Conservation (phyloP, 1,139 yeast species). For the Geotrichum siamense region DNA sequence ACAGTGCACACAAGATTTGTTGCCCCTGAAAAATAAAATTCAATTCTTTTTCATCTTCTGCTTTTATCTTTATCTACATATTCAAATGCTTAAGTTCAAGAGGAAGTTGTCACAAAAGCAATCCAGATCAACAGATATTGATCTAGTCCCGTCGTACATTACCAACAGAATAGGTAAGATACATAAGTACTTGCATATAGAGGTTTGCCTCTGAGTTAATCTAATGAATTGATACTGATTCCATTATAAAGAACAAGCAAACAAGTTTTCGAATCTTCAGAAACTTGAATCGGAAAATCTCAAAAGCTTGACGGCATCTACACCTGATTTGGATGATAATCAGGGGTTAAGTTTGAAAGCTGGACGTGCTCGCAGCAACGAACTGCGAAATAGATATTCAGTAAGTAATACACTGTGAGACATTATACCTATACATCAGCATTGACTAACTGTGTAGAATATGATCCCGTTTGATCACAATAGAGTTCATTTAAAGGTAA, state of each 20-base stretch:
- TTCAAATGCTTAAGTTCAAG: too few relatives aligned
- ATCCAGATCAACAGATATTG: too few relatives aligned
- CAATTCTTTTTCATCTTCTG: too few relatives aligned
- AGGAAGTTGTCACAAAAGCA: too few relatives aligned
- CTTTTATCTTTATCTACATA: too few relatives aligned
- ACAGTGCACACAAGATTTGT: too few relatives aligned
- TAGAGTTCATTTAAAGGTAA: constrained; percentile 42
- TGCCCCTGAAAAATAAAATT: too few relatives aligned
- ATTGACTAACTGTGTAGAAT: constrained; percentile 29
- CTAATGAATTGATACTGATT: too few relatives aligned
- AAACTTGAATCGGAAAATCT: constrained; percentile 10
- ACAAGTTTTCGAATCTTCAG: constrained; percentile 12
- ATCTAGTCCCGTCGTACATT: too few relatives aligned
- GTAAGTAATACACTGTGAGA: constrained; percentile 2
- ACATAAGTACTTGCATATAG: too few relatives aligned
- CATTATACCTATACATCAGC: neutral
- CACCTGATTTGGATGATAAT: neutral
- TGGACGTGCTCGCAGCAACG: constrained; percentile 10
- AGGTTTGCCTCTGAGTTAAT: too few relatives aligned
- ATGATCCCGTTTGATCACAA: constrained; percentile 55
- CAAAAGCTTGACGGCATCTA: neutral
- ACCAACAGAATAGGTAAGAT: too few relatives aligned
- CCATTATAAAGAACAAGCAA: constrained; percentile 8
- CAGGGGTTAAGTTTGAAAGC: constrained; percentile 6
- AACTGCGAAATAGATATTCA: constrained; percentile 14